These are phyloP conservation scores for Acanthamoeba healyi DNA, from an alignment of 208 protist genomes.

Conservation along the genomic window DNA sequence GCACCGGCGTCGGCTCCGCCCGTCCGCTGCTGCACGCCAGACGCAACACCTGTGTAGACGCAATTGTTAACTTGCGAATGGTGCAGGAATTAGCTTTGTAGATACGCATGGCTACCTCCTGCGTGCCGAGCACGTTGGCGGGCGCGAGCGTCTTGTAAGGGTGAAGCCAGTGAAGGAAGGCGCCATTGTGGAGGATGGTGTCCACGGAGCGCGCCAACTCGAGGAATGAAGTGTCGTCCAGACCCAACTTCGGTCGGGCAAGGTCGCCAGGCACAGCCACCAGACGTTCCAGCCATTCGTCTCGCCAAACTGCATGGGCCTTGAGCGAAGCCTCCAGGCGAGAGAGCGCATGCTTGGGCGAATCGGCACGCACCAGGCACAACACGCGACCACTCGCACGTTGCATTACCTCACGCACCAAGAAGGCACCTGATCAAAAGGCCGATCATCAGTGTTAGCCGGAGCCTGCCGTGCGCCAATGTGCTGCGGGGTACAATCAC, in stretches of 20 bases:
- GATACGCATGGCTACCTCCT: slow-evolving; percentile 70
- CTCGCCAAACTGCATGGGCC: slow-evolving; percentile 72
- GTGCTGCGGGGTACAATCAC: slow-evolving; percentile 76
- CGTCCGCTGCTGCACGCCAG: slow-evolving; percentile 70
- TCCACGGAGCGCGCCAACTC: slow-evolving; percentile 78
- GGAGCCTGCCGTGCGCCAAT: neutral
- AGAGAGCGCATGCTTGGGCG: slow-evolving; percentile 25
- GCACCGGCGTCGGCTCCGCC: slow-evolving; percentile 40
- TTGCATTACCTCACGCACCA: slow-evolving; percentile 61
- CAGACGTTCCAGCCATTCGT: slow-evolving; percentile 76
- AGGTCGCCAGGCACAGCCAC: slow-evolving; percentile 80
- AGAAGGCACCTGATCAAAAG: neutral
- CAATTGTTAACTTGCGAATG: neutral
- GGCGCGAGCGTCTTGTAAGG: slow-evolving; percentile 83
- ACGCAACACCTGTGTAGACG: neutral
- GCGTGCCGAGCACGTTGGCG: slow-evolving; percentile 84
- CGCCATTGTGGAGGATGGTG: slow-evolving; percentile 88
- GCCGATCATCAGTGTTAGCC: neutral
- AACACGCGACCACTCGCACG: slow-evolving; percentile 17
- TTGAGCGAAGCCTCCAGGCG: slow-evolving; percentile 62
- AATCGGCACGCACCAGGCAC: slow-evolving; percentile 63
- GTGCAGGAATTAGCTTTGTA: too few species aligned
- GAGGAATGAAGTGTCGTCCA: slow-evolving; percentile 58
- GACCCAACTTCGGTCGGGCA: slow-evolving; percentile 77
- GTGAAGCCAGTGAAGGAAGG: slow-evolving; percentile 87